These are phyloP conservation scores for Nemania sp. DNA, from an alignment of 2,329 filamentous ascomycete genomes.

Conservation along the genomic window DNA sequence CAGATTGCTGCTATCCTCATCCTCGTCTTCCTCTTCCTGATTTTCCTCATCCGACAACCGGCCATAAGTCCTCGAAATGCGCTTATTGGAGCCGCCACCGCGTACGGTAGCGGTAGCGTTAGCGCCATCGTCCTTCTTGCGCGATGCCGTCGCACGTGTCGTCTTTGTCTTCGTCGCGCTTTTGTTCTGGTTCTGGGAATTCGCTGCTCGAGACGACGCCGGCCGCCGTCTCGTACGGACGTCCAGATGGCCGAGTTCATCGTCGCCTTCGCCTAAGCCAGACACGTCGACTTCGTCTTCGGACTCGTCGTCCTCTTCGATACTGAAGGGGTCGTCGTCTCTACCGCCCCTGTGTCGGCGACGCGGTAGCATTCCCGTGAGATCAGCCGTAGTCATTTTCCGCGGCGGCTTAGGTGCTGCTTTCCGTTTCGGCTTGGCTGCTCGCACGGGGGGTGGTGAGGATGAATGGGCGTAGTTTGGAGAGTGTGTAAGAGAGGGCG, in stretches of 20 bases:
- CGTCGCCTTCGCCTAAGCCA: slow-evolving; percentile 55
- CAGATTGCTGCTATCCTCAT: slow-evolving; percentile 44
- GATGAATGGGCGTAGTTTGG: slow-evolving; percentile 54
- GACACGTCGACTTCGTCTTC: slow-evolving; percentile 54
- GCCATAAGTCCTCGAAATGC: slow-evolving; percentile 53
- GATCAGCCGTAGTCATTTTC: slow-evolving; percentile 57
- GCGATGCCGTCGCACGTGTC: slow-evolving; percentile 12
- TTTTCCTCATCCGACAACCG: slow-evolving; percentile 64
- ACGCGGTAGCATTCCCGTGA: slow-evolving; percentile 58
- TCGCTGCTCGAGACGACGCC: slow-evolving; percentile 36
- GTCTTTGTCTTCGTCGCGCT: too few relatives aligned
- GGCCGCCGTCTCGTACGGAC: slow-evolving; percentile 42
- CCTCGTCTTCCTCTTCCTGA: slow-evolving; percentile 42
- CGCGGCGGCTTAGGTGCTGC: slow-evolving; percentile 43
- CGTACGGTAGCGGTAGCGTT: too few relatives aligned
- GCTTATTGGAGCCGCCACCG: slow-evolving; percentile 15
- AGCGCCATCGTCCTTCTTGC: slow-evolving; percentile 27
- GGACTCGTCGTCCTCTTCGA: slow-evolving; percentile 43
- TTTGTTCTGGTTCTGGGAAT: slow-evolving; percentile 33
- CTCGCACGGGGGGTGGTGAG: slow-evolving; percentile 35
- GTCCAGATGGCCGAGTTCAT: slow-evolving; percentile 56
- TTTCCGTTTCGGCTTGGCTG: slow-evolving; percentile 40
- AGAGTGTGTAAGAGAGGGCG: slow-evolving; percentile 68
- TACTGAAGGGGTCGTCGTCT: slow-evolving; percentile 47
- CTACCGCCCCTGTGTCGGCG: slow-evolving; percentile 47